Evolutionary conservation across 768 basidiomycete species (phyloP).

Genomic region (Lactarius tabidus): DNA sequence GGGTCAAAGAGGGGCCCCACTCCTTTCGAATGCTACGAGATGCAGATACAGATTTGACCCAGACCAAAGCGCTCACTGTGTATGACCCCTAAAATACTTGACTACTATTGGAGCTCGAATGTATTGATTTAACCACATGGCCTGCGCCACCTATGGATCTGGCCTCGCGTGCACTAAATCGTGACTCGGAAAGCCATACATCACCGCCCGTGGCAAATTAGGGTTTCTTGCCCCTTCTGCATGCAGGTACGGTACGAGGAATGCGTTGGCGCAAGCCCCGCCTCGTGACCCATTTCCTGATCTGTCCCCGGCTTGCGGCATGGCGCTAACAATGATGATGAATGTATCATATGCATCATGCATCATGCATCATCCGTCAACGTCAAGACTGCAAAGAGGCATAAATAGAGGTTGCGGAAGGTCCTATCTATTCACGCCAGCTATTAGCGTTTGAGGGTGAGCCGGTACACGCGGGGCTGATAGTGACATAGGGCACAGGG

Average conservation of each 20-base stretch:
- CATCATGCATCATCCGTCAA: not conserved
- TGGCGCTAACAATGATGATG: not conserved
- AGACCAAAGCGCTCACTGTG: not conserved
- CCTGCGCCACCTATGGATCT: slow-evolving; percentile 8
- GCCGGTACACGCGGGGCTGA: slow-evolving; percentile 3
- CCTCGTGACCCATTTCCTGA: slow-evolving; percentile 1
- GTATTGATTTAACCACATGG: not conserved
- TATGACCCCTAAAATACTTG: not conserved
- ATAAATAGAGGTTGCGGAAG: not conserved
- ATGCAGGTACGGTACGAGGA: not conserved
- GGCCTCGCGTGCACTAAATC: not conserved
- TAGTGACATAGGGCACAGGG: slow-evolving; percentile 15
- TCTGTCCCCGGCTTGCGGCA: no score
- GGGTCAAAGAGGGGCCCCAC: not conserved
- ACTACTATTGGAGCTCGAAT: not conserved
- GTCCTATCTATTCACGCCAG: not conserved
- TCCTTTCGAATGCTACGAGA: not conserved
- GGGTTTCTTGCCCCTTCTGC: not conserved
- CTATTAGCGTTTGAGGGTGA: slow-evolving; percentile 13
- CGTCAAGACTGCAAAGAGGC: slow-evolving; percentile 3
- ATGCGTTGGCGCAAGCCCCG: slow-evolving; percentile 6
- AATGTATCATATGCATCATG: not conserved
- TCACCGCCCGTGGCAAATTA: not conserved
- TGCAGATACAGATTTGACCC: not conserved
- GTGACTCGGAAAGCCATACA: not conserved